Conservation (phyloP, 2,329 filamentous ascomycete genomes). For the Didymella keratinophila region DNA sequence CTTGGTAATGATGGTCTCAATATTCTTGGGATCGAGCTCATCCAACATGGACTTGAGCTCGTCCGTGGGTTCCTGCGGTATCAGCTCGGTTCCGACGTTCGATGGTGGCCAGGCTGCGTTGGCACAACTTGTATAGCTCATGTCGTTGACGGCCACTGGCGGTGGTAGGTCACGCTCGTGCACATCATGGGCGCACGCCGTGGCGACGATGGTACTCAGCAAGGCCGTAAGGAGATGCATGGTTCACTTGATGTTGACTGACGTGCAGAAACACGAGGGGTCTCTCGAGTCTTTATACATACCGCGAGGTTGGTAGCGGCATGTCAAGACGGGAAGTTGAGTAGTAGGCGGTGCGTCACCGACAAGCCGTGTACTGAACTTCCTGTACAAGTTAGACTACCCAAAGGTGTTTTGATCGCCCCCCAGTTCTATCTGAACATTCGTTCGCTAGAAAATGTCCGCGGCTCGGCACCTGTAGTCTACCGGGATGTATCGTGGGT, state of each 20-base stretch:
- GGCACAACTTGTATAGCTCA: conserved; percentile 44
- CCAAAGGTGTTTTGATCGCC: conserved; percentile 5
- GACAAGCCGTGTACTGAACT: conserved; percentile 30
- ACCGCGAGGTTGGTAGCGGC: conserved; percentile 7
- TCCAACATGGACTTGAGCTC: conserved; percentile 52
- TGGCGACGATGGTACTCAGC: conserved; percentile 27
- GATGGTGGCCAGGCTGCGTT: conserved; percentile 54
- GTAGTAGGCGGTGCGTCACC: conserved; percentile 9
- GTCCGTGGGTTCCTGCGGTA: conserved; percentile 53
- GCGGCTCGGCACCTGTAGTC: conserved; percentile 38
- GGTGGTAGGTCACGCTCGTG: conserved; percentile 39
- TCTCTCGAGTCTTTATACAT: conserved; percentile 23
- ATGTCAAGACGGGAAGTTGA: conserved; percentile 9
- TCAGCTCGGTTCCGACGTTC: conserved; percentile 47
- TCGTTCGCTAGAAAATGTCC: conserved; percentile 16
- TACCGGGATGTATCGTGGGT: conserved; percentile 22
- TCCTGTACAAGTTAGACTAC: conserved; percentile 38
- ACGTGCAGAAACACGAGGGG: not conserved
- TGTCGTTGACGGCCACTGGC: conserved; percentile 43
- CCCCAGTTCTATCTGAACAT: conserved; percentile 6
- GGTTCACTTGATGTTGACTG: not conserved
- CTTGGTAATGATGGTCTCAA: conserved; percentile 61
- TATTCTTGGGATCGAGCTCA: conserved; percentile 53
- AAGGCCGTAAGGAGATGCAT: conserved; percentile 33
- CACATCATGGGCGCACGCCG: conserved; percentile 36